phyloP scores from a whole-genome alignment of 164 flowering plant species.

The Protea cynaroides region DNA sequence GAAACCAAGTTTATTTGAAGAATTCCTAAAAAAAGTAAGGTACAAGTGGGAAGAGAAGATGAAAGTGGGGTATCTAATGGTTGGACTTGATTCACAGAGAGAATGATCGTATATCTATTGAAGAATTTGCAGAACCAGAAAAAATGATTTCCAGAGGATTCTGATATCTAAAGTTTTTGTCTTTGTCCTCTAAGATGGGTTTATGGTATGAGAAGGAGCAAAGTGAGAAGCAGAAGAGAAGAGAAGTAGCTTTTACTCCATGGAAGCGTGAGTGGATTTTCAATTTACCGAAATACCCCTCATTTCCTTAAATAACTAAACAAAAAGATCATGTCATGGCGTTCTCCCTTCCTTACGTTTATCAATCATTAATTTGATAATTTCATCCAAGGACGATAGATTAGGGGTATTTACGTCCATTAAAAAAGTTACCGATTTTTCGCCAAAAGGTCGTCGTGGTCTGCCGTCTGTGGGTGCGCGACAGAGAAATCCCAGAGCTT shows the following conservation, averaged over 20 bases:
- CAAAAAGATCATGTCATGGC: no score
- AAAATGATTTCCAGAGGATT: background rate
- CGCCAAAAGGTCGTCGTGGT: no score
- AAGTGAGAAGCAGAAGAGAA: no score
- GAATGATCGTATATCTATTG: constrained; percentile 25
- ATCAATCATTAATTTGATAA: no score
- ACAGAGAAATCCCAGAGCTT: no score
- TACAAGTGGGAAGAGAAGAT: constrained; percentile 14
- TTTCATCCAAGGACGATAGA: no score
- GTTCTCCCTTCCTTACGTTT: no score
- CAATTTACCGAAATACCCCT: background rate
- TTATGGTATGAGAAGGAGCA: background rate
- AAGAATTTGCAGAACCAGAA: constrained; percentile 17
- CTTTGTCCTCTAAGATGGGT: constrained; percentile 3
- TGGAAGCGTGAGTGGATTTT: background rate
- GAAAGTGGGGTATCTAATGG: constrained; percentile 24
- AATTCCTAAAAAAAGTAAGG: background rate
- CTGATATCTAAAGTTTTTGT: background rate
- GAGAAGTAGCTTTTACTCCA: no score
- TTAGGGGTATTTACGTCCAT: no score
- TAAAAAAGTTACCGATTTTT: no score
- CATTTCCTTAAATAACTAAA: background rate
- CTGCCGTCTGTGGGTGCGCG: no score
- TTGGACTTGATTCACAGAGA: constrained; percentile 25
- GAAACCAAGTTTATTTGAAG: background rate